Evolutionary conservation across 129 eudicot genomes (phyloP).

Genomic region (Solidago caesia): DNA sequence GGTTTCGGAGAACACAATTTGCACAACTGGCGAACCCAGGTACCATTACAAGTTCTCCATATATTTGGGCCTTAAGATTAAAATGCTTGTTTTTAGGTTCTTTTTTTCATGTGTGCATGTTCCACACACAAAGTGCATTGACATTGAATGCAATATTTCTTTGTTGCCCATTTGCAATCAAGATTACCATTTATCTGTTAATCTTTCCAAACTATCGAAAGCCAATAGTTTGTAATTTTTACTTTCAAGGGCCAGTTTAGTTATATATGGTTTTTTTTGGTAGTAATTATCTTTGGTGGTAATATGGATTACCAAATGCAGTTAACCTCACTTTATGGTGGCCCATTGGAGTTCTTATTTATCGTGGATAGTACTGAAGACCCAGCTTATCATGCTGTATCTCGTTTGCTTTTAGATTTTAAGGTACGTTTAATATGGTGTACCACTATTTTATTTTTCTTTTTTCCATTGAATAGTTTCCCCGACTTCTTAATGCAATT

Average conservation of each 20-base stretch:
- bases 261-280: neutral
- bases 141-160: too few species aligned
- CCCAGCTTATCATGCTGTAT: constrained; percentile 92
- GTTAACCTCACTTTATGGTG: constrained; percentile 96
- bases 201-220: too few species aligned
- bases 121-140: neutral
- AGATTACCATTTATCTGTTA: too few species aligned
- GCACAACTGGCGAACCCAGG: constrained; percentile 99
- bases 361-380: constrained; percentile 90
- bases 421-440: constrained; percentile 38
- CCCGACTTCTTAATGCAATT: neutral
- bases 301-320: constrained; percentile 37
- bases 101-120: neutral
- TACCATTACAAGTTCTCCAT: constrained; percentile 23
- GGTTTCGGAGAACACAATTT: constrained; percentile 98
- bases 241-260: neutral
- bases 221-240: neutral
- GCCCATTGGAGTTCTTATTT: constrained; percentile 91
- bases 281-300: constrained; percentile 17
- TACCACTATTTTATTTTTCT: neutral
- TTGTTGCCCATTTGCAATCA: too few species aligned
- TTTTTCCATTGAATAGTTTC: neutral
- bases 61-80: neutral
- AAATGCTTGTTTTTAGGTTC: neutral
- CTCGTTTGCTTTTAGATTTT: constrained; percentile 62